Evolutionary conservation across 495 filamentous ascomycete genomes (phyloP), one percentile per base, ranked within the genome.

Genomic region (Penicillium fimorum): DNA sequence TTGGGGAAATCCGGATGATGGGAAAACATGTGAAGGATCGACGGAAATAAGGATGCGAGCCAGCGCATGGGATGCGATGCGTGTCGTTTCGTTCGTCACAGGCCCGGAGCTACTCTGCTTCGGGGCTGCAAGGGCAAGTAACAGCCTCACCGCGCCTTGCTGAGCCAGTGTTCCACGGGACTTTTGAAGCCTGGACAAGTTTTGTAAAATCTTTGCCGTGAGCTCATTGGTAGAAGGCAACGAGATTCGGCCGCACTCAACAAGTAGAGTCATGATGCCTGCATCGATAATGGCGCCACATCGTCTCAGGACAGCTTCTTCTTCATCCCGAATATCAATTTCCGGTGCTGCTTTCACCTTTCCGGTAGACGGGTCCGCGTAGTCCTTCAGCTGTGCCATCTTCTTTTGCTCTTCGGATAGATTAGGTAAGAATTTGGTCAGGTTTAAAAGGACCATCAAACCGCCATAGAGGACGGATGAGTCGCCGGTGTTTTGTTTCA

Each of bases 21-120:
- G 86, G 72, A 97, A 97, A 46, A 96, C 84, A 60, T 90, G 90
- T 12, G 83, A 66, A 3, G 94, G 94, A 68, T 98, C 88, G 42
- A 89, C 87, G 8, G 87, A 92, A 56, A 97, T 93, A 22, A 98
- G 81, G 56, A 97, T 89, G 13, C 92, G 86, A n/a, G 93, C 91
- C 5, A 97, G 79, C 2, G 91, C 88, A 63, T 97, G 93, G 2
- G 94, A 87, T 13, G 90, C 84, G 41, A 79, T 82, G 11, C 80
- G 78, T 18, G 79, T 82, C 11, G 83, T 75, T 52, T 81, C 68
- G 43, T 70, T 69, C 12, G 67, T 67, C 24, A 70, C 61, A 1
- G 73, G 55, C 11, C 59, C 57, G 44, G 77, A 58, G 46, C 62
- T 67, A 25, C 77, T 73, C 11, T 82, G 79, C 13, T 89, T 80